A percentile compares a stretch with the other conserved stretches of the same genome.
Conservation (phyloP, 768 basidiomycete genomes). For the Russula sp. region DNA sequence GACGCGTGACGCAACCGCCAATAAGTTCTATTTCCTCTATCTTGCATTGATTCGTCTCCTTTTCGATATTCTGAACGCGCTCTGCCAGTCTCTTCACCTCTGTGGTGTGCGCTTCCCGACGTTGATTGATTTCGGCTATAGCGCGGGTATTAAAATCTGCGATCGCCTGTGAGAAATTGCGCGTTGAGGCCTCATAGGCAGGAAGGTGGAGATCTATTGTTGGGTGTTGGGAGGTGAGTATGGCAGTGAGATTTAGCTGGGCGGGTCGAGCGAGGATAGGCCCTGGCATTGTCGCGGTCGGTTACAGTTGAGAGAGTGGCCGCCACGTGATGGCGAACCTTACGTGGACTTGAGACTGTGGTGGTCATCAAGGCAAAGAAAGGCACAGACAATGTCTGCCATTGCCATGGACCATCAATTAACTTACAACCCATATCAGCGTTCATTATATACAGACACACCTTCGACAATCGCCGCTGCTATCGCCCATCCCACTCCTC, state of each 20-base stretch:
- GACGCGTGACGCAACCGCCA: slow-evolving; percentile 42
- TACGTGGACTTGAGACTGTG: not conserved
- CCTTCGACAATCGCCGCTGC: slow-evolving; percentile 36
- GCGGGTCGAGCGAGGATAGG: not conserved
- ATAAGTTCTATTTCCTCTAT: slow-evolving; percentile 74
- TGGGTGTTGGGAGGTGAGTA: slow-evolving; percentile 49
- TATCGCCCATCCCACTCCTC: slow-evolving; percentile 52
- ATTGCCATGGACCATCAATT: slow-evolving; percentile 47
- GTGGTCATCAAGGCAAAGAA: no score
- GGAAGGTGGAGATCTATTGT: slow-evolving; percentile 58
- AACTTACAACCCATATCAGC: slow-evolving; percentile 55
- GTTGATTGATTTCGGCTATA: slow-evolving; percentile 60
- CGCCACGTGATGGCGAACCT: slow-evolving; percentile 11
- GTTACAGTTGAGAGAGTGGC: not conserved
- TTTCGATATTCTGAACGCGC: slow-evolving; percentile 54
- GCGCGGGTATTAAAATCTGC: slow-evolving; percentile 67
- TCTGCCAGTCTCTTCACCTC: slow-evolving; percentile 62
- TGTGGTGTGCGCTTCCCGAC: slow-evolving; percentile 52
- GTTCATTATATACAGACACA: slow-evolving; percentile 57
- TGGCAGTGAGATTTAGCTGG: slow-evolving; percentile 51
- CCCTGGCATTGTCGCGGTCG: not conserved
- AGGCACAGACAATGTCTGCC: not conserved
- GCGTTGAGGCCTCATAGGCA: slow-evolving; percentile 58
- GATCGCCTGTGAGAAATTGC: slow-evolving; percentile 68
- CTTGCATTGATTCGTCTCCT: slow-evolving; percentile 71